Conservation (phyloP, 2,329 filamentous ascomycete species). For the Bipolaris bicolor region DNA sequence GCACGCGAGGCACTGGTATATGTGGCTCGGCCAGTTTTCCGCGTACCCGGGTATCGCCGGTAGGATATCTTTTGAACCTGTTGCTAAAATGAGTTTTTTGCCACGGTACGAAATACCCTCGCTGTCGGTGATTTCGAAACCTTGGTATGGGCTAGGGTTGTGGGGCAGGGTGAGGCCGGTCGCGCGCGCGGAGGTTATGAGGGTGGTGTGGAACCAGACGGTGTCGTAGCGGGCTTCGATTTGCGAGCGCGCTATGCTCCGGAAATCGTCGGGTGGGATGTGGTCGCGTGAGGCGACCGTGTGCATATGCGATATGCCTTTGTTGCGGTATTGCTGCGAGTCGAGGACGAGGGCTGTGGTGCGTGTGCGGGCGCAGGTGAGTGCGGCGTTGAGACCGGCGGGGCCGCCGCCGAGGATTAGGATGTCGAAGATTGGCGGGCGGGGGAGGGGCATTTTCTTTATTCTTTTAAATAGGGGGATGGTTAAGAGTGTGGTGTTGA, state of each 20-base stretch:
- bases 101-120: slow-evolving; percentile 55
- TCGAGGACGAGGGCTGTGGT: slow-evolving; percentile 55
- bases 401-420: slow-evolving; percentile 53
- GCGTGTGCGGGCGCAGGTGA: slow-evolving; percentile 48
- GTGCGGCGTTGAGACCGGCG: slow-evolving; percentile 53
- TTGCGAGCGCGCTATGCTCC: slow-evolving; percentile 42
- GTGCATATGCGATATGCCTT: slow-evolving; percentile 54
- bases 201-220: slow-evolving; percentile 40
- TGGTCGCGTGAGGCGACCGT: slow-evolving; percentile 40
- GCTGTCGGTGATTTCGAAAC: slow-evolving; percentile 53
- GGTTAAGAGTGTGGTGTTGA: too few species aligned
- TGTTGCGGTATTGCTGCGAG: slow-evolving; percentile 53
- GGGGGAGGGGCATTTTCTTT: slow-evolving; percentile 4
- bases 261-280: slow-evolving; percentile 34
- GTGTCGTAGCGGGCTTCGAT: slow-evolving; percentile 47
- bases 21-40: slow-evolving; percentile 57
- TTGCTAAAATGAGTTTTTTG: slow-evolving; percentile 62
- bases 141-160: too few species aligned
- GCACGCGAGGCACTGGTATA: slow-evolving; percentile 66
- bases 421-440: slow-evolving; percentile 25
- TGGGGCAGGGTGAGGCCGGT: slow-evolving; percentile 17
- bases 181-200: slow-evolving; percentile 30
- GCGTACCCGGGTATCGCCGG: slow-evolving; percentile 60
- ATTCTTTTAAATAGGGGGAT: too few species aligned
- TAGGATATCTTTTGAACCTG: slow-evolving; percentile 59